Base-by-base conservation (phyloP, 2,329 filamentous ascomycete species). In the Teratosphaeria viscida region DNA sequence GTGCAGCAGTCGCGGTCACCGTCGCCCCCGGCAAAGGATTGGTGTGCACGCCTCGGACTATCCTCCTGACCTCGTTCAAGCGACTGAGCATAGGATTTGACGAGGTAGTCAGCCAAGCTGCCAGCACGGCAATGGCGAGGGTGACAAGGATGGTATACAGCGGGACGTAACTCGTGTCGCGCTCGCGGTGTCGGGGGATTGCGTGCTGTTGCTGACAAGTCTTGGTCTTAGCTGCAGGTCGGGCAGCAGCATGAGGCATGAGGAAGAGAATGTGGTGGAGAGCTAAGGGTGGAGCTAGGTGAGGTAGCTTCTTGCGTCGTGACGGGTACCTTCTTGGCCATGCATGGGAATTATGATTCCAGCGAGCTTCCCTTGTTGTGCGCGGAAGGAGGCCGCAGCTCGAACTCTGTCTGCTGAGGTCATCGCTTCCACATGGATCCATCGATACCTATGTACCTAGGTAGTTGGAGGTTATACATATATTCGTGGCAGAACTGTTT, bases 31-130 rank as follows among this genome's bases (percentile, higher is more conserved):
- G 14, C 47, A 43, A 23, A 27, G 26, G 26, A 34, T 39, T 16
- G 39, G 54, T 27, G 27, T 14, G 14, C 37, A 43, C 37, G 11
- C 37, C 37, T 43, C 37, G 37, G 10, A 29, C 12, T 19, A 58
- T 34, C 3, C 27, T 49, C 3, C 34, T 49, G 19, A 61, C 16
- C 35, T 57, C 27, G 14, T 43, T 58, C 49, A 61, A 32, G 52
- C 59, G 59, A 27, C 52, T 23, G 32, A 58, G 52, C 56, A 58
- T 61, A 49, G 56, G 55, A 23, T 32, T 27, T 6, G 19, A 27
- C n/a, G 27, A 27, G 11, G 43, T 7, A 6, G 55, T 57, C 16
- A 60, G 23, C 3, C 54, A 11, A 3, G 55, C 59, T 11, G 59
- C 59, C 14, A 60, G 43, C 12, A 60, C 26, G 8, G 23, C 32